These are phyloP conservation scores for Geotrichum carabidarum DNA, from an alignment of 1,139 yeast species.

Conservation along the genomic window DNA sequence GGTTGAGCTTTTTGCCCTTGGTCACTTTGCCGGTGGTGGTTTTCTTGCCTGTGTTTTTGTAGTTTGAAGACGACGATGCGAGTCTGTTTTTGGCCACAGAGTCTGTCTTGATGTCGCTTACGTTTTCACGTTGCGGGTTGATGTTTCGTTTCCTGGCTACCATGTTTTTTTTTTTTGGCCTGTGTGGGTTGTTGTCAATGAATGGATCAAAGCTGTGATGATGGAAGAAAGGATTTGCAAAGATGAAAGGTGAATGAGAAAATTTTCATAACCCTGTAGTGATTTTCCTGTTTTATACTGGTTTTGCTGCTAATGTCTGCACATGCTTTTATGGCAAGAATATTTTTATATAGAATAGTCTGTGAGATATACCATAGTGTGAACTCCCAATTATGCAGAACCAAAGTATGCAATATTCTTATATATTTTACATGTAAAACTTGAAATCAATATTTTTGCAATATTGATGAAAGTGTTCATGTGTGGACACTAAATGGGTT, in stretches of 20 bases:
- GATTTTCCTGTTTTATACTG: background rate
- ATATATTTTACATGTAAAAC: background rate
- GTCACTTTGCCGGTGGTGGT: constrained; percentile 14
- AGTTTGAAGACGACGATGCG: constrained; percentile 26
- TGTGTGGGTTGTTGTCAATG: background rate
- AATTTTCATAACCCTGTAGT: constrained; percentile 2
- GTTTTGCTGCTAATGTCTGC: background rate
- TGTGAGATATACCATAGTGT: background rate
- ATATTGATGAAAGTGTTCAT: too few relatives aligned
- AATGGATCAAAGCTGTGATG: background rate
- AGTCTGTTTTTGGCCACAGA: constrained; percentile 27
- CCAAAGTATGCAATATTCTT: background rate
- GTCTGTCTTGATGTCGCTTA: constrained; percentile 18
- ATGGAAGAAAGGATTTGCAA: background rate
- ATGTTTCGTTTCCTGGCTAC: constrained; percentile 22
- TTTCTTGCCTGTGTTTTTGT: constrained; percentile 26
- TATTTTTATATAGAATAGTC: background rate
- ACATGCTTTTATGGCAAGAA: background rate
- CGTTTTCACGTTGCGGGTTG: constrained; percentile 26
- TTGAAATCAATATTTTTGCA: too few relatives aligned
- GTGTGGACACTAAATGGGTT: too few relatives aligned
- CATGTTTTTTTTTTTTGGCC: constrained; percentile 17
- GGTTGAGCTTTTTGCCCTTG: constrained; percentile 21
- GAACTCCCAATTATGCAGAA: background rate
- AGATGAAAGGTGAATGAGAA: background rate